Base-by-base conservation (phyloP, 176 grass and related monocot genomes). In the Musa troglodytarum region DNA sequence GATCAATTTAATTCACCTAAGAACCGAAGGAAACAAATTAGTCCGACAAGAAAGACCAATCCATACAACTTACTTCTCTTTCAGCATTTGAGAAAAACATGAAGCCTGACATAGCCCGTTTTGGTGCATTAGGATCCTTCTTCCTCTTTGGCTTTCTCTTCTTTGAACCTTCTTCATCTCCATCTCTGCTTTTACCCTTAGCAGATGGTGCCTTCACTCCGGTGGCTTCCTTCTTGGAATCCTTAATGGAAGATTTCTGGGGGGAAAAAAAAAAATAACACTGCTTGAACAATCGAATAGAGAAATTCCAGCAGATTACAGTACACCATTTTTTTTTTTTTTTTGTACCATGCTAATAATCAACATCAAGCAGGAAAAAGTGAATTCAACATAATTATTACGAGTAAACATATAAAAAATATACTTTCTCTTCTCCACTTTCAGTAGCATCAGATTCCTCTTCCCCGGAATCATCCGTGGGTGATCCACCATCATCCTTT, bases 1-100 rank as follows among this genome's bases (percentile, higher is more conserved):
- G 26, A 7, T 25, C 25, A 43, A 43, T 43, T 43, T 43, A 43
- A 43, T 43, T 43, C 34, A 43, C 34, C 20, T 34, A 22, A 68
- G 14, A 14, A 22, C 7, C 17, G 13, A 43, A 68, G 28, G 11
- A 26, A 26, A 69, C 2, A 50, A 50, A 23, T 9, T 69, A 10
- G 43, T 8, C 8, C 2, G 19, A 51, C 43, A 2, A 50, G 34
- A 43, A 43, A 43, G 34, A 43, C 6, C 34, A 43, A 43, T 43
- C 6, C 9, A 23, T 29, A 24, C 62, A 70, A 84, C 88, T 89
- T 89, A 83, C 94, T 58, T 80, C 84, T 93, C 94, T 82, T 82
- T 98, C 94, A 25, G 90, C 84, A 86, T 91, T 98, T 72, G 90
- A 93, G 72, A 93, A 98, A 76, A 93, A 98, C 94, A 99, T 99